Evolutionary conservation across 2,329 filamentous ascomycete species (phyloP).

Genomic region (Aspergillus melleus): DNA sequence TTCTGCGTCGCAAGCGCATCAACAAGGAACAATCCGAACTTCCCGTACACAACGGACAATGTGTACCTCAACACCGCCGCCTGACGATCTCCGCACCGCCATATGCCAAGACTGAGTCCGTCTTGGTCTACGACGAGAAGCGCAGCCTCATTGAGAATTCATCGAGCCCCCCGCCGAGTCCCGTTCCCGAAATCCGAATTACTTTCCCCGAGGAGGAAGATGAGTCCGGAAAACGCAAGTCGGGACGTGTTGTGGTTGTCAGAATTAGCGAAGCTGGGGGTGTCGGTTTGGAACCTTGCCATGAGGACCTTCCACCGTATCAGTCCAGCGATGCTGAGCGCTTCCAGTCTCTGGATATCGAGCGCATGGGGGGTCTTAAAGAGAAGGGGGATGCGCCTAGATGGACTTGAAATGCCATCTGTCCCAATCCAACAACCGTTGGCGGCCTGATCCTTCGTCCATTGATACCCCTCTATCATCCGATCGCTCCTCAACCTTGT

Average conservation of each 20-base stretch:
- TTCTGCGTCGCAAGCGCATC: conserved; percentile 69
- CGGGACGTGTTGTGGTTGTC: conserved; percentile 87
- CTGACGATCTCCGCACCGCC: conserved; percentile 56
- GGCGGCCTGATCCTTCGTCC: conserved; percentile 6
- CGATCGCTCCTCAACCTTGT: conserved; percentile 7
- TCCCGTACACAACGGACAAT: conserved; percentile 67
- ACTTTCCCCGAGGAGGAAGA: conserved; percentile 97
- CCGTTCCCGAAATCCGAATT: conserved; percentile 96
- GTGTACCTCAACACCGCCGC: conserved; percentile 53
- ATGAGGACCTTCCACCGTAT: conserved; percentile 82
- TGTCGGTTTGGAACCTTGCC: conserved; percentile 83
- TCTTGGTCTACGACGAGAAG: conserved; percentile 79
- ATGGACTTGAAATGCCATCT: conserved; percentile 32
- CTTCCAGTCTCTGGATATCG: conserved; percentile 93
- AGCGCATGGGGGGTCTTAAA: conserved; percentile 89
- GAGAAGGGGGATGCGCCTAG: conserved; percentile 67
- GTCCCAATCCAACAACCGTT: conserved; percentile 1
- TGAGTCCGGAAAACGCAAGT: conserved; percentile 70
- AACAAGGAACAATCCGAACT: conserved; percentile 52
- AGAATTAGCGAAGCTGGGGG: conserved; percentile 81
- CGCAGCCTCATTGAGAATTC: conserved; percentile 76
- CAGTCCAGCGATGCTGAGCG: conserved; percentile 75
- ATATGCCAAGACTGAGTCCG: conserved; percentile 63
- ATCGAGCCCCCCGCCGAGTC: conserved; percentile 70
- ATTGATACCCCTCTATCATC: conserved; percentile 16